Base-by-base conservation (phyloP, 2,329 filamentous ascomycete species). In the Trichoderma afroharzianum region DNA sequence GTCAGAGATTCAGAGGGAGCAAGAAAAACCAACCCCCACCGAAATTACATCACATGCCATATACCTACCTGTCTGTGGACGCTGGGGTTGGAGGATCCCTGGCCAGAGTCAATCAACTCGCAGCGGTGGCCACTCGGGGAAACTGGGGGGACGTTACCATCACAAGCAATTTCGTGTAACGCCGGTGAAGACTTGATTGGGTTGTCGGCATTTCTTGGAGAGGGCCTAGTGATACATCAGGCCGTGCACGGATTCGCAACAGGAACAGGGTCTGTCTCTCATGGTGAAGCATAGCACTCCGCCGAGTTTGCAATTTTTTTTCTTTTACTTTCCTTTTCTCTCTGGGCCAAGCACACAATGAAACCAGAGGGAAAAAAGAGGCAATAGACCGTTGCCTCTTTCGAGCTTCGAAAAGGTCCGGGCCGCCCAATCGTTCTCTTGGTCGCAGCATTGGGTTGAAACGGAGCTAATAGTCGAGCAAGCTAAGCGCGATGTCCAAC, bases 121-220 rank as follows among this genome's bases (percentile, higher is more conserved):
- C 67, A 53, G 53, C 67, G 67, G 67, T 69, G 66, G 66, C 66
- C 66, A 53, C 55, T 62, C 57, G 57, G 66, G 66, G 39, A 62
- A 69, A 69, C 66, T 69, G 55, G 39, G 26, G 57, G 57, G 26
- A 69, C n/a, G 67, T 61, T 50, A 33, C 59, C 58, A 57, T 69
- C 67, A 69, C 67, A 61, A 62, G 67, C 57, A 69, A 69, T 69
- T 30, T 69, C 67, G 67, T 69, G 67, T 69, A 69, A 62, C 57
- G 36, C 36, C 21, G 67, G 67, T 62, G n/a, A 62, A 32, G 57
- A 62, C 28, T 62, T 62, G 39, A 69, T 69, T 69, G 57, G 67
- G 30, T 36, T 33, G 18, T 53, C 57, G 39, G 63, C 63, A 39
- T 55, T 36, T 66, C 47, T 55, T 64, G 15, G 18, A 24, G 47